A percentile compares a stretch with the other conserved stretches of the same genome.
phyloP scores from a whole-genome alignment of 306 rosid species.

The Acacia confusa region DNA sequence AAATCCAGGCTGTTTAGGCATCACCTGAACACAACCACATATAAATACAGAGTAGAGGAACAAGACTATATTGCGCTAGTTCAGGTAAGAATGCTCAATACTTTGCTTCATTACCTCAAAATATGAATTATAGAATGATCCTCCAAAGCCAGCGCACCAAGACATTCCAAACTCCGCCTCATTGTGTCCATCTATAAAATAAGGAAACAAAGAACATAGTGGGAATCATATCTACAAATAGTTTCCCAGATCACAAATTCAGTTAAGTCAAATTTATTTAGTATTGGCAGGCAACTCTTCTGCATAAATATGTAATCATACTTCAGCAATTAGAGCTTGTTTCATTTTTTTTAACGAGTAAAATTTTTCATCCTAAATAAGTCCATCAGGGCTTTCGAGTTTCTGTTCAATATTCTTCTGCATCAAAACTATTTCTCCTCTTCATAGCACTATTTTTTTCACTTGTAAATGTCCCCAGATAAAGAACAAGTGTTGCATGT shows the following conservation, averaged over 20 bases:
- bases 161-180: conserved; percentile 99
- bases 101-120: conserved; percentile 55
- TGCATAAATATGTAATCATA: not conserved
- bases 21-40: conserved; percentile 52
- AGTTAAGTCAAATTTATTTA: not conserved
- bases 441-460: not conserved
- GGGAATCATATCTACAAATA: not conserved
- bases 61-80: not conserved
- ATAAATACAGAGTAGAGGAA: not conserved
- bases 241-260: conserved; percentile 10
- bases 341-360: not conserved
- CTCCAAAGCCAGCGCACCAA: conserved; percentile 97
- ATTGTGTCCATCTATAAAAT: conserved; percentile 73
- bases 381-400: not conserved
- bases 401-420: not conserved
- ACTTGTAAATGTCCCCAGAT: not conserved
- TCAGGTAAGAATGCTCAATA: not conserved
- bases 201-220: conserved; percentile 24
- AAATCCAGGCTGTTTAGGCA: conserved; percentile 85
- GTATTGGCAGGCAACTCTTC: not conserved
- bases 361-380: not conserved
- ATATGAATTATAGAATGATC: conserved; percentile 80
- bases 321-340: not conserved
- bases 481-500: not conserved
- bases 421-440: not conserved